Evolutionary conservation across 1,284 basidiomycete species (phyloP).

Genomic region (Entoloma clypeatum): DNA sequence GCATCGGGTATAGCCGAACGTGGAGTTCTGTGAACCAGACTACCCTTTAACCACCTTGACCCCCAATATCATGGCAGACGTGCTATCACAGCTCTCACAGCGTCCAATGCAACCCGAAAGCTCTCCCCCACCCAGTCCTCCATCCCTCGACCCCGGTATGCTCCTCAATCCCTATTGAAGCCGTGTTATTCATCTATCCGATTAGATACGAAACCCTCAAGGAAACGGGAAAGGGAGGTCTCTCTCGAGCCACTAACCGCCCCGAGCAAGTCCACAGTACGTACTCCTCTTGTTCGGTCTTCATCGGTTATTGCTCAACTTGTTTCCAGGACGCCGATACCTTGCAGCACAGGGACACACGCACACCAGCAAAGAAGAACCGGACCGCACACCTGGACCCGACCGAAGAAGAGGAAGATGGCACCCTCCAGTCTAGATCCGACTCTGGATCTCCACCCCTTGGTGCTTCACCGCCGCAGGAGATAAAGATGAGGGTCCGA

Average conservation of each 20-base stretch:
- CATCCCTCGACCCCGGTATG: slow-evolving; percentile 37
- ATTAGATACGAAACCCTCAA: slow-evolving; percentile 29
- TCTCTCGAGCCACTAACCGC: slow-evolving; percentile 63
- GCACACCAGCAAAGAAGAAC: slow-evolving; percentile 70
- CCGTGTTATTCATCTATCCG: slow-evolving; percentile 19
- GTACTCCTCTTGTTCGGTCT: slow-evolving; percentile 16
- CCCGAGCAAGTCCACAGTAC: slow-evolving; percentile 28
- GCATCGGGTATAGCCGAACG: slow-evolving; percentile 37
- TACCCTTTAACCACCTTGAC: slow-evolving; percentile 15
- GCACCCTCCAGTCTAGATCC: slow-evolving; percentile 22
- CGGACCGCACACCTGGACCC: slow-evolving; percentile 54
- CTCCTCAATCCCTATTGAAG: slow-evolving; percentile 9
- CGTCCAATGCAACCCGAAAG: slow-evolving; percentile 18
- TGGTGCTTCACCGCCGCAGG: slow-evolving; percentile 62
- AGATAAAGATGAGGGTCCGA: slow-evolving; percentile 68
- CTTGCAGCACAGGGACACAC: slow-evolving; percentile 42
- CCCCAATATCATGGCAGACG: slow-evolving; percentile 20
- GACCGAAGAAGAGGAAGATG: slow-evolving; percentile 59
- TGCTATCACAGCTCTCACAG: slow-evolving; percentile 14
- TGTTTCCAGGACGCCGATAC: slow-evolving; percentile 42
- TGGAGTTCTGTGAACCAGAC: slow-evolving; percentile 18
- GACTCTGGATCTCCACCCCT: slow-evolving; percentile 40
- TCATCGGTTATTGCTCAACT: slow-evolving; percentile 17
- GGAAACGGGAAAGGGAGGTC: slow-evolving; percentile 71
- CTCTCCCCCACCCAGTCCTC: slow-evolving; percentile 34